Evolutionary conservation across 345 rosid species (phyloP).

Genomic region (Iberis pinnata): DNA sequence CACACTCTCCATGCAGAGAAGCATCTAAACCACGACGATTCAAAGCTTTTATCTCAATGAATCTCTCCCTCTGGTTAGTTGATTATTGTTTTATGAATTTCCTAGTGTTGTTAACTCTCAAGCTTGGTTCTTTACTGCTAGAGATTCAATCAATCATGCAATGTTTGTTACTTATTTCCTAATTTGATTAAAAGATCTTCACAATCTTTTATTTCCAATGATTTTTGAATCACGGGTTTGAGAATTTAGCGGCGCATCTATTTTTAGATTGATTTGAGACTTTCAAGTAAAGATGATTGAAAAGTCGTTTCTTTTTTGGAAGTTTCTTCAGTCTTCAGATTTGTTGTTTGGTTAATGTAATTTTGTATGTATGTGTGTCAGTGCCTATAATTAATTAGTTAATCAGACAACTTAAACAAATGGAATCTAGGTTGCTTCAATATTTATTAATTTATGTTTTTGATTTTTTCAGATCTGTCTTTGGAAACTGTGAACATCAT

Average conservation of each 20-base stretch:
- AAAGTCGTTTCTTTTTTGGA: slow-evolving; percentile 18
- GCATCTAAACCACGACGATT: too few relatives aligned
- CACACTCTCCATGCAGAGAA: slow-evolving; percentile 2
- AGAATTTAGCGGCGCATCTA: not conserved
- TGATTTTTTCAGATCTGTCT: slow-evolving; percentile 26
- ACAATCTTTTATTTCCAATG: not conserved
- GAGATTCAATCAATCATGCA: slow-evolving; percentile 2
- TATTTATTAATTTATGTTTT: not conserved
- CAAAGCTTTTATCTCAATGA: not conserved
- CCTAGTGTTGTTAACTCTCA: not conserved
- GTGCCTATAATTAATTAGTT: slow-evolving; percentile 11
- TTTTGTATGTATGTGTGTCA: slow-evolving; percentile 16
- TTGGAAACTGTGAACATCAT: slow-evolving; percentile 24
- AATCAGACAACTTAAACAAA: slow-evolving; percentile 4
- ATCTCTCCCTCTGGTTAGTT: slow-evolving; percentile 20
- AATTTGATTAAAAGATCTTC: not conserved
- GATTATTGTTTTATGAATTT: not conserved
- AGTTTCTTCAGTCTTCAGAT: slow-evolving; percentile 16
- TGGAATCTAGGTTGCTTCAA: slow-evolving; percentile 25
- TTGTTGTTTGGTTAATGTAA: slow-evolving; percentile 8
- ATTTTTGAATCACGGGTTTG: not conserved
- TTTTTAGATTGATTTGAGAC: not conserved
- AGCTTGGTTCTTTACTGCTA: slow-evolving; percentile 2
- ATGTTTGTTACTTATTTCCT: not conserved
- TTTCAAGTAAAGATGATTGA: slow-evolving; percentile 1